Evolutionary conservation across 805 yeast species (phyloP).

Genomic region (Grigorovia humatica): DNA sequence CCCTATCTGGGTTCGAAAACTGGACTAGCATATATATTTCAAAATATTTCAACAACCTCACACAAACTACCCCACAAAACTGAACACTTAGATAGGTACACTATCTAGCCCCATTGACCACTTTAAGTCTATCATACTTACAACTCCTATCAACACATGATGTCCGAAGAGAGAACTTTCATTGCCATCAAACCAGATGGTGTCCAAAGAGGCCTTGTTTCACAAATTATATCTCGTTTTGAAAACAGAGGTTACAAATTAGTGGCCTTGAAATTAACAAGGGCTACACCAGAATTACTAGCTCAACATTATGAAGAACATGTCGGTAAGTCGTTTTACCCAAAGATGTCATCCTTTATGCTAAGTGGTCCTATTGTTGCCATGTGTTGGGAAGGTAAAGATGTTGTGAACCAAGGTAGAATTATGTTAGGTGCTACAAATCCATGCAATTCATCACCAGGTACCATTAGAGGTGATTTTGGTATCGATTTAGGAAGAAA

Average conservation of each 20-base stretch:
- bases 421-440: conserved; percentile 97
- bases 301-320: conserved; percentile 94
- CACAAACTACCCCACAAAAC: too few relatives aligned
- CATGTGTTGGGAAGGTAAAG: conserved; percentile 99
- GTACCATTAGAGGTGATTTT: conserved; percentile 99
- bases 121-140: neutral
- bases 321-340: conserved; percentile 95
- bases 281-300: conserved; percentile 78
- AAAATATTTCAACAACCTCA: neutral
- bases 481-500: conserved; percentile 99
- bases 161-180: conserved; percentile 66
- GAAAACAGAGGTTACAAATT: conserved; percentile 96
- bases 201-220: conserved; percentile 96
- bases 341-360: conserved; percentile 93
- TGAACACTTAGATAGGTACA: too few relatives aligned
- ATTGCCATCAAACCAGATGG: conserved; percentile 98
- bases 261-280: conserved; percentile 86
- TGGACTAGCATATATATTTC: too few relatives aligned
- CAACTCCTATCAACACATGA: conserved; percentile 29
- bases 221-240: conserved; percentile 84
- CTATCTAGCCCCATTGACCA: neutral
- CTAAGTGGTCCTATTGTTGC: conserved; percentile 97
- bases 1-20: neutral
- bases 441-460: conserved; percentile 95
- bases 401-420: conserved; percentile 98